These are phyloP conservation scores for Euphorbia peplus DNA, from an alignment of 345 rosid genomes.

Conservation along the genomic window DNA sequence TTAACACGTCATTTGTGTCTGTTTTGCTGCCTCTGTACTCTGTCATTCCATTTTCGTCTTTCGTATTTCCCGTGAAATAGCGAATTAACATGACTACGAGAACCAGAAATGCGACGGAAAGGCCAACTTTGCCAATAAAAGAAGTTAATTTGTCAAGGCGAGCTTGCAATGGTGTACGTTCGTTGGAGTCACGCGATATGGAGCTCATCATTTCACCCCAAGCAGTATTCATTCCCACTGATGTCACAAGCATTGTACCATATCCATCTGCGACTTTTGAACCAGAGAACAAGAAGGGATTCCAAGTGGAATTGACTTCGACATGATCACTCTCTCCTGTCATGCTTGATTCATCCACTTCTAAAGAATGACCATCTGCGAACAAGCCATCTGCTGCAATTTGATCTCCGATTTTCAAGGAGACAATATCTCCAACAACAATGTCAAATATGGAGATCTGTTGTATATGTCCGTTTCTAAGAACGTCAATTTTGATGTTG, in stretches of 20 bases:
- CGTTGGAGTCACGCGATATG: slow-evolving; percentile 12
- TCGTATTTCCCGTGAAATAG: slow-evolving; percentile 28
- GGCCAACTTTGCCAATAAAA: slow-evolving; percentile 27
- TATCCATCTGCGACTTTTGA: slow-evolving; percentile 31
- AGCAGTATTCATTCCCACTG: slow-evolving; percentile 31
- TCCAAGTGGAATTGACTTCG: slow-evolving; percentile 13
- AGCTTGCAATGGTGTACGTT: slow-evolving; percentile 30
- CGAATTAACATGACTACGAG: slow-evolving; percentile 28
- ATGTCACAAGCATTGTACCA: slow-evolving; percentile 29
- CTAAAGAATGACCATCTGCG: slow-evolving; percentile 24
- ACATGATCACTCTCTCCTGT: slow-evolving; percentile 32
- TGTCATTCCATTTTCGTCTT: slow-evolving; percentile 6
- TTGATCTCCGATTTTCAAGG: slow-evolving; percentile 29
- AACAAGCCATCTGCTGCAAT: slow-evolving; percentile 34
- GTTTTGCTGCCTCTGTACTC: slow-evolving; percentile 19
- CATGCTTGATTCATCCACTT: slow-evolving; percentile 34
- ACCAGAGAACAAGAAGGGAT: slow-evolving; percentile 33
- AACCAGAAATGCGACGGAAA: slow-evolving; percentile 28
- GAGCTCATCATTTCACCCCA: slow-evolving; percentile 36
- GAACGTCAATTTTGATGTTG: slow-evolving; percentile 20
- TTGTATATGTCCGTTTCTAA: slow-evolving; percentile 19
- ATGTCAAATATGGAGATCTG: slow-evolving; percentile 27
- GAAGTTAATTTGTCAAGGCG: slow-evolving; percentile 28
- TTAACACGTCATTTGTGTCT: slow-evolving; percentile 5
- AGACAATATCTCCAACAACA: slow-evolving; percentile 34